These are phyloP conservation scores for Nepenthes gracilis DNA, from an alignment of 148 eudicot species.

Conservation along the genomic window DNA sequence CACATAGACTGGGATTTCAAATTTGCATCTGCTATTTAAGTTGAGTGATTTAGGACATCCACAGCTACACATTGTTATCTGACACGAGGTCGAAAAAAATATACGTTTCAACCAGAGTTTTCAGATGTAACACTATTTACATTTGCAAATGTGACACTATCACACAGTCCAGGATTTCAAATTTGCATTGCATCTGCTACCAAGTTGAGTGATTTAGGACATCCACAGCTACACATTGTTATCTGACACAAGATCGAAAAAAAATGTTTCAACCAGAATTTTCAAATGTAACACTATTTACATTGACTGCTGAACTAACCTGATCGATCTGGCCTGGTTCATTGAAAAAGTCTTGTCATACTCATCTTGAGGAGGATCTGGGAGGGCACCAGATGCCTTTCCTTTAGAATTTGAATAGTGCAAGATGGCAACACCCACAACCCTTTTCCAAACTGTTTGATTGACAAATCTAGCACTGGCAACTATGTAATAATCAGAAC, in stretches of 20 bases:
- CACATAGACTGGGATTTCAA: neutral
- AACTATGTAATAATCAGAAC: conserved; percentile 87
- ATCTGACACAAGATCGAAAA: neutral
- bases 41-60: neutral
- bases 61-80: neutral
- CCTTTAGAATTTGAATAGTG: conserved; percentile 90
- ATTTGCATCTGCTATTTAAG: conserved; percentile 1
- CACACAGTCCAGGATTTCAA: neutral
- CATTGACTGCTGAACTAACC: conserved; percentile 30
- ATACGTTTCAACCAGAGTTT: neutral
- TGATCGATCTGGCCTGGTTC: conserved; percentile 99
- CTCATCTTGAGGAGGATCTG: conserved; percentile 80
- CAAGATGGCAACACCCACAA: conserved; percentile 86
- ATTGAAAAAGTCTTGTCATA: conserved; percentile 85
- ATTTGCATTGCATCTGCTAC: conserved; percentile 1
- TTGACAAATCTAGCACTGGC: conserved; percentile 90
- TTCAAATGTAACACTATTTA: neutral
- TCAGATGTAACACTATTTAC: neutral
- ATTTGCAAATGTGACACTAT: neutral
- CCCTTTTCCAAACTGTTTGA: conserved; percentile 69
- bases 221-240: neutral
- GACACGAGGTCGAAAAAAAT: neutral
- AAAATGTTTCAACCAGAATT: neutral
- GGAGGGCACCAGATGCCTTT: conserved; percentile 88
- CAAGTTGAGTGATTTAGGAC: neutral